These are phyloP conservation scores for Delphinella strobiligena DNA, from an alignment of 2,329 filamentous ascomycete genomes.

Conservation along the genomic window DNA sequence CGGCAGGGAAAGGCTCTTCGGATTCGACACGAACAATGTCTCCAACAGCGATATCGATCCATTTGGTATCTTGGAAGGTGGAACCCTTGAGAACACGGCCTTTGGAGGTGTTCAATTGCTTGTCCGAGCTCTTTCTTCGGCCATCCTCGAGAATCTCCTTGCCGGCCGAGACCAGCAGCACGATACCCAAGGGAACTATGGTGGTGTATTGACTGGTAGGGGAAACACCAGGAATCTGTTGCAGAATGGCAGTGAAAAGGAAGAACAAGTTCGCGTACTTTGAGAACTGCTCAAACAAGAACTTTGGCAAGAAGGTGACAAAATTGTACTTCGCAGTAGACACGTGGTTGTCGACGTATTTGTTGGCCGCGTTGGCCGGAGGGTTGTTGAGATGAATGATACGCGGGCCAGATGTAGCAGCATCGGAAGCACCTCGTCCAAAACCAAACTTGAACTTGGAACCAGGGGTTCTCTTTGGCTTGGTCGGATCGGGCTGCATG, in stretches of 20 bases:
- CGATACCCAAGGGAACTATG: constrained; percentile 82
- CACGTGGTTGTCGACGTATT: constrained; percentile 92
- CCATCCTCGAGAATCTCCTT: constrained; percentile 94
- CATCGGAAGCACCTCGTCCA: constrained; percentile 71
- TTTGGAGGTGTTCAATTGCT: constrained; percentile 75
- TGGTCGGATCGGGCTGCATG: constrained; percentile 18
- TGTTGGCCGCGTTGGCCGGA: constrained; percentile 76
- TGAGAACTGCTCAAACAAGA: constrained; percentile 95
- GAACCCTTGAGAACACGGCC: constrained; percentile 74
- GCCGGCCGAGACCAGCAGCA: constrained; percentile 84
- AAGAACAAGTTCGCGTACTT: constrained; percentile 99
- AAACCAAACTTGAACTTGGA: constrained; percentile 88
- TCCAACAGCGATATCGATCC: constrained; percentile 86
- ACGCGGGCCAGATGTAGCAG: constrained; percentile 78
- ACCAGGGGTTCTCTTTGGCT: constrained; percentile 47
- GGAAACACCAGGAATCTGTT: constrained; percentile 90
- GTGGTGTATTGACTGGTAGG: constrained; percentile 95
- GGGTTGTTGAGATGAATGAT: constrained; percentile 95
- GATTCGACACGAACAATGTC: constrained; percentile 90
- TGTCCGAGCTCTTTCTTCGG: constrained; percentile 77
- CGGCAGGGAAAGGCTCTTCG: constrained; percentile 88
- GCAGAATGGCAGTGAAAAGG: constrained; percentile 86
- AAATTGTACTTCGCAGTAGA: constrained; percentile 97
- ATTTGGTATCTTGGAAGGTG: constrained; percentile 73
- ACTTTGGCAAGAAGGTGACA: constrained; percentile 88